Percentiles rank a stretch among this genome's conserved stretches.
These are phyloP conservation scores for Linnemannia hyalina DNA, from an alignment of 192 early-diverging fungal genomes.

Conservation along the genomic window DNA sequence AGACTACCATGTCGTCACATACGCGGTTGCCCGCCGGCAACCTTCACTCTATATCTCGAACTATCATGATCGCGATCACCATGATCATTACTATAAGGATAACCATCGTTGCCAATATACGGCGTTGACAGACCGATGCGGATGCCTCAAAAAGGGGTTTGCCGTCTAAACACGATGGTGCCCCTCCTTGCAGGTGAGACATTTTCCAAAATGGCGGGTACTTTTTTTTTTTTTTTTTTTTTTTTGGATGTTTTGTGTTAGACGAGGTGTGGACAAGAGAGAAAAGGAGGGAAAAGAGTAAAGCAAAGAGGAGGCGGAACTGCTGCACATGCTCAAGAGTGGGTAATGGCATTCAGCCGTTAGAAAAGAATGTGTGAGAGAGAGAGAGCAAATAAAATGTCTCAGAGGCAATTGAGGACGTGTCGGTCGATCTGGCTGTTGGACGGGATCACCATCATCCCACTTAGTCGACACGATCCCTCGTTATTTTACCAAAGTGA, in stretches of 20 bases:
- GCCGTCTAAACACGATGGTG: neutral
- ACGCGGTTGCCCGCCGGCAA: neutral
- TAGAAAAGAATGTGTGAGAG: neutral
- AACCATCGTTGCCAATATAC: neutral
- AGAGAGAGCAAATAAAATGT: neutral
- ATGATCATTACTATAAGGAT: neutral
- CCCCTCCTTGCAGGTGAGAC: neutral
- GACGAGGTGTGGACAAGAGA: neutral
- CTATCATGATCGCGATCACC: neutral
- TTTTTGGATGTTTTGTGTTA: too few relatives aligned
- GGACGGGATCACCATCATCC: neutral
- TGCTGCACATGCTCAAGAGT: neutral
- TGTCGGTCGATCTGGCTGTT: neutral
- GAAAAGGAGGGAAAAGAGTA: neutral
- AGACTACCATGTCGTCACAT: too few relatives aligned
- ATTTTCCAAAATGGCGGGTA: neutral
- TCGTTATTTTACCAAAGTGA: too few relatives aligned
- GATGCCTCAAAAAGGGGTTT: constrained; percentile 1
- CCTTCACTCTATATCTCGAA: neutral
- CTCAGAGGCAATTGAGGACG: neutral
- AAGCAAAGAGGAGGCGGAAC: neutral
- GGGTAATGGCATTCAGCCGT: neutral
- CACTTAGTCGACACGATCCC: neutral
- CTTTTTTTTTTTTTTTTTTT: neutral
- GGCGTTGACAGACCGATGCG: neutral